Base-by-base conservation (phyloP, 495 filamentous ascomycete species). In the Platismatia glauca region DNA sequence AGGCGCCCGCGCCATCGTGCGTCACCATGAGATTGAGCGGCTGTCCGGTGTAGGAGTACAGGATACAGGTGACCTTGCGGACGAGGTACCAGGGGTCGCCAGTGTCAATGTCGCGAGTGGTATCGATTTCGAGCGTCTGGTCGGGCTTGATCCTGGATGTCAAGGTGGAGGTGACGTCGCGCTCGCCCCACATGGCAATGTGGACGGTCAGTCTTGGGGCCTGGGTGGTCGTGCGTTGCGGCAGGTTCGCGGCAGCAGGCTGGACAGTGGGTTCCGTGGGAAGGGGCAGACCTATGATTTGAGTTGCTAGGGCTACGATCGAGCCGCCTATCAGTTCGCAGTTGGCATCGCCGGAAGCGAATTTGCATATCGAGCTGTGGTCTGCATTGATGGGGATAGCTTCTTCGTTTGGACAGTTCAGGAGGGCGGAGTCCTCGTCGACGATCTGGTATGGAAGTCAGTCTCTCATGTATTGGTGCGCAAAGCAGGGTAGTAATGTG, bases 351-450 rank as follows among this genome's bases (percentile, higher is more conserved):
- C 55, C 55, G 8, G 55, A 38, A 38, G 58, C 58, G 29, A 68
- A 68, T 59, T 66, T 66, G 66, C 67, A 69, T 29, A 69, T 68
- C 24, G 37, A 58, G 33, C 48, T 56, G 52, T 69, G 67, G 35
- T 69, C 61, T 43, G 67, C 66, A 35, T 61, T 55, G 11, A 66
- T 53, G 4, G 58, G 52, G 33, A 69, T 52, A 33, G 61, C 50
- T 18, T 44, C 57, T 53, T 69, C 67, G 22, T 69, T 69, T 11
- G 62, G 62, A 38, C 64, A 55, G 52, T 62, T 55, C 9, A 69
- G 43, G 34, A 56, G 27, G 22, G 67, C 67, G 20, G 67, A 69
- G 38, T 60, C 22, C 43, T 64, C 41, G 58, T 67, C 65, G 6
- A 68, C 67, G 59, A 67, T 58, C 67, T 68, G 35, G 9, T 27